phyloP scores from a whole-genome alignment of 208 protist species.

The Leishmania braziliensis region DNA sequence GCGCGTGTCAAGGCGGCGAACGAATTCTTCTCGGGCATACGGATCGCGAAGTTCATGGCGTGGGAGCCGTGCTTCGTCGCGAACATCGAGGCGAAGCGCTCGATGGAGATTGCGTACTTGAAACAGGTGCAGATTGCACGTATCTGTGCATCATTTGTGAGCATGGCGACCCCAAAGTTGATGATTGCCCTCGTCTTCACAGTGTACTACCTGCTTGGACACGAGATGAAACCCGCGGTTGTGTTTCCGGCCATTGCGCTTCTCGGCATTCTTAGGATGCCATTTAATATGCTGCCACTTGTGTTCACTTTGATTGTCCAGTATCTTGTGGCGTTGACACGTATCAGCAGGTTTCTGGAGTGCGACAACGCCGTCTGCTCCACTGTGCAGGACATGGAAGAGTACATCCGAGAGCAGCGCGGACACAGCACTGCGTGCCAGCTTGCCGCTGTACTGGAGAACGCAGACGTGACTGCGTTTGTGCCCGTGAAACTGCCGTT shows the following conservation, averaged over 20 bases:
- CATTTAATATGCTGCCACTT: no score
- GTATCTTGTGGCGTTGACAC: background rate
- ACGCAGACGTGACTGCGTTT: conserved; percentile 55
- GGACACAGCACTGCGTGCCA: conserved; percentile 27
- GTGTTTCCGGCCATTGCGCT: conserved; percentile 51
- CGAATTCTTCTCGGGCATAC: conserved; percentile 92
- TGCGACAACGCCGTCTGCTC: conserved; percentile 31
- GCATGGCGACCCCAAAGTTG: no score
- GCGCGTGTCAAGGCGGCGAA: conserved; percentile 89
- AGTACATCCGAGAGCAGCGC: conserved; percentile 19
- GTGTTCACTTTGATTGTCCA: no score
- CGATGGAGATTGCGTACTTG: no score
- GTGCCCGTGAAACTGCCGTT: conserved; percentile 59
- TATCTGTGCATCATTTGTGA: conserved; percentile 17
- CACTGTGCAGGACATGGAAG: conserved; percentile 33
- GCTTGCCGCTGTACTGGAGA: conserved; percentile 44
- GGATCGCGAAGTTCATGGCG: conserved; percentile 94
- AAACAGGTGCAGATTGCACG: conserved; percentile 21
- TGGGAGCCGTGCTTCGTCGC: conserved; percentile 86
- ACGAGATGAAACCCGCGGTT: conserved; percentile 64
- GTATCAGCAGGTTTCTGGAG: conserved; percentile 66
- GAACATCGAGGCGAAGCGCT: conserved; percentile 47
- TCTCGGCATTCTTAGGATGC: conserved; percentile 3
- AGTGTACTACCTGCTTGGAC: conserved; percentile 47
- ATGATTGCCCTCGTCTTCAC: conserved; percentile 35